These are phyloP conservation scores for Cyberlindnera petersonii DNA, from an alignment of 805 yeast species.

Conservation along the genomic window DNA sequence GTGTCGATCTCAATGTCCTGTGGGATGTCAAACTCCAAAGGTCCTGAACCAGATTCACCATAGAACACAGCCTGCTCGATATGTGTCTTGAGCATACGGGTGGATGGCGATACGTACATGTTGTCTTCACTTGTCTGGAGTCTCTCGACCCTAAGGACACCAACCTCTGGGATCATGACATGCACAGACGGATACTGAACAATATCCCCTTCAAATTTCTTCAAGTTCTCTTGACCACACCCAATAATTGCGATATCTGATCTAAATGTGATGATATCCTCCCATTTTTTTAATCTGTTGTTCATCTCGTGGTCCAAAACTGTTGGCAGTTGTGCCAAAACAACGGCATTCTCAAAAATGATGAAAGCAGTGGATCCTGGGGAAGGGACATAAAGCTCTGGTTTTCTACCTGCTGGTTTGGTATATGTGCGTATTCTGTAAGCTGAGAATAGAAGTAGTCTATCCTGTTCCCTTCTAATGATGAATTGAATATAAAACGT, in stretches of 20 bases:
- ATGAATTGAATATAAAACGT: slow-evolving; percentile 49
- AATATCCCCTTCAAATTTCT: slow-evolving; percentile 22
- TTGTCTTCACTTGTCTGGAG: slow-evolving; percentile 25
- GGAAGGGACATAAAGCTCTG: slow-evolving; percentile 51
- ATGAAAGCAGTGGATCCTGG: slow-evolving; percentile 61
- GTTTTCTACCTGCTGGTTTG: slow-evolving; percentile 32
- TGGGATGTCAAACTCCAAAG: slow-evolving; percentile 46
- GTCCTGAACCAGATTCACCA: slow-evolving; percentile 38
- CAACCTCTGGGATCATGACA: slow-evolving; percentile 50
- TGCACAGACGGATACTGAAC: slow-evolving; percentile 42
- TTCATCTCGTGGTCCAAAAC: slow-evolving; percentile 31
- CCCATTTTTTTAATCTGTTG: slow-evolving; percentile 59
- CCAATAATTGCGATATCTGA: slow-evolving; percentile 53
- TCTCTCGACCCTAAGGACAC: slow-evolving; percentile 58
- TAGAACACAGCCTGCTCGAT: slow-evolving; percentile 83
- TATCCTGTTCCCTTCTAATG: slow-evolving; percentile 45
- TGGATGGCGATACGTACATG: slow-evolving; percentile 23
- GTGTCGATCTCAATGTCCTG: slow-evolving; percentile 41
- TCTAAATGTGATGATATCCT: slow-evolving; percentile 65
- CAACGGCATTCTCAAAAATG: slow-evolving; percentile 54
- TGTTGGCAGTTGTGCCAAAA: slow-evolving; percentile 57
- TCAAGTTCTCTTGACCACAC: slow-evolving; percentile 46
- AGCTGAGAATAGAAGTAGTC: slow-evolving; percentile 55
- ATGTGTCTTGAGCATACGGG: slow-evolving; percentile 53
- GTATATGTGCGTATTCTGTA: slow-evolving; percentile 57